phyloP scores from a whole-genome alignment of 1,284 basidiomycete genomes.

The Fomes fomentarius region DNA sequence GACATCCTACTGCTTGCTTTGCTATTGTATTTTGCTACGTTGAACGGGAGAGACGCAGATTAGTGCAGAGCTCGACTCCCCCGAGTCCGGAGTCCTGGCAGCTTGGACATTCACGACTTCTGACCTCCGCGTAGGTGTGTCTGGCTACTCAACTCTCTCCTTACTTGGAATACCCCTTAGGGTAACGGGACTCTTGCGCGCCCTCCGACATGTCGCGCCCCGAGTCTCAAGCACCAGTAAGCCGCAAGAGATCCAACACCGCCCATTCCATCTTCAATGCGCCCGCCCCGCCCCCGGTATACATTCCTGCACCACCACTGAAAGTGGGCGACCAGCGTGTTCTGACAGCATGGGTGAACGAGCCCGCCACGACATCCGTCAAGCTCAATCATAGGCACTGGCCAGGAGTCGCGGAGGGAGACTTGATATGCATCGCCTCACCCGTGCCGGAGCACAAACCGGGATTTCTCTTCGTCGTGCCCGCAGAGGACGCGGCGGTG shows the following conservation, averaged over 20 bases:
- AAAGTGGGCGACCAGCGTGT: slow-evolving; percentile 62
- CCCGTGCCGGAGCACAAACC: slow-evolving; percentile 45
- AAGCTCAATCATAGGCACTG: slow-evolving; percentile 73
- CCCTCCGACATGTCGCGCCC: slow-evolving; percentile 45
- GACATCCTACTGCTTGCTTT: not conserved
- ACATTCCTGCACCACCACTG: slow-evolving; percentile 44
- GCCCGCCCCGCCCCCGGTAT: slow-evolving; percentile 28
- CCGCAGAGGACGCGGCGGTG: slow-evolving; percentile 59
- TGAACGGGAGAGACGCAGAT: no score
- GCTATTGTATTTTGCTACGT: not conserved
- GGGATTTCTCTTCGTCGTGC: slow-evolving; percentile 68
- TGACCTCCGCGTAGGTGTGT: not conserved
- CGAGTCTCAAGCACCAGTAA: slow-evolving; percentile 56
- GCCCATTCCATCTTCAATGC: slow-evolving; percentile 61
- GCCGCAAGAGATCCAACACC: slow-evolving; percentile 72
- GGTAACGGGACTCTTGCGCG: not conserved
- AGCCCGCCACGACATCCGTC: slow-evolving; percentile 55
- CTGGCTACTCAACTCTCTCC: not conserved
- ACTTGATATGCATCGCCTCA: slow-evolving; percentile 61
- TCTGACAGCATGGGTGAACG: slow-evolving; percentile 75
- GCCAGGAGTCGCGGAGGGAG: slow-evolving; percentile 76
- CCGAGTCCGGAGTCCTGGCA: no score
- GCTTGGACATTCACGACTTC: no score
- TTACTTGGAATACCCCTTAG: no score
- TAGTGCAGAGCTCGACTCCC: no score